These are phyloP conservation scores for Solanum ossicruentum DNA, from an alignment of 257 asterid genomes.

Conservation along the genomic window DNA sequence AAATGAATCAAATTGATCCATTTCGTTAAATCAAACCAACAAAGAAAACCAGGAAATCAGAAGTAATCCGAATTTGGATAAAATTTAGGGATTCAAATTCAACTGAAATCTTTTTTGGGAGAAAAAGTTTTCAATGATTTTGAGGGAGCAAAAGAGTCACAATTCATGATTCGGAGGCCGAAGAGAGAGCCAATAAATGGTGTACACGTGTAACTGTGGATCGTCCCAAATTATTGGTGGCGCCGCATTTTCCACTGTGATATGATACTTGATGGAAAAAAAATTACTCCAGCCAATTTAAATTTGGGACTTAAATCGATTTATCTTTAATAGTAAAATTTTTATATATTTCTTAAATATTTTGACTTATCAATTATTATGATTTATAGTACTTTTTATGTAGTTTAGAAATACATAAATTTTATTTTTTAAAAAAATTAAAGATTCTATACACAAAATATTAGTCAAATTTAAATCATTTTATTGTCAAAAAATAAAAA, in stretches of 20 bases:
- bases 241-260: background rate
- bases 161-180: background rate
- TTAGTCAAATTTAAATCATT: no score
- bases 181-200: background rate
- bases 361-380: no score
- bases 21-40: constrained; percentile 9
- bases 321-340: no score
- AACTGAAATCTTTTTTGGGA: background rate
- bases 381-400: no score
- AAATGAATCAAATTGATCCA: constrained; percentile 22
- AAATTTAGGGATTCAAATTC: background rate
- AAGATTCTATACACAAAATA: no score
- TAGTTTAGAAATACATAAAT: no score
- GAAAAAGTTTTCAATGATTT: background rate
- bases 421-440: no score
- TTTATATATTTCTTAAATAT: no score
- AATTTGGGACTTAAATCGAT: no score
- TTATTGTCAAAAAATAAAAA: no score
- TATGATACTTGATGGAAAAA: background rate
- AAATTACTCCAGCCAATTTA: rapidly evolving
- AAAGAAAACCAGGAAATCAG: background rate
- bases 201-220: background rate
- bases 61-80: background rate
- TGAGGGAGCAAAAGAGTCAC: background rate
- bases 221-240: background rate